Percentiles rank a stretch among this genome's conserved stretches.
phyloP scores from a whole-genome alignment of 2,329 filamentous ascomycete species.

The Scedosporium apiospermum region DNA sequence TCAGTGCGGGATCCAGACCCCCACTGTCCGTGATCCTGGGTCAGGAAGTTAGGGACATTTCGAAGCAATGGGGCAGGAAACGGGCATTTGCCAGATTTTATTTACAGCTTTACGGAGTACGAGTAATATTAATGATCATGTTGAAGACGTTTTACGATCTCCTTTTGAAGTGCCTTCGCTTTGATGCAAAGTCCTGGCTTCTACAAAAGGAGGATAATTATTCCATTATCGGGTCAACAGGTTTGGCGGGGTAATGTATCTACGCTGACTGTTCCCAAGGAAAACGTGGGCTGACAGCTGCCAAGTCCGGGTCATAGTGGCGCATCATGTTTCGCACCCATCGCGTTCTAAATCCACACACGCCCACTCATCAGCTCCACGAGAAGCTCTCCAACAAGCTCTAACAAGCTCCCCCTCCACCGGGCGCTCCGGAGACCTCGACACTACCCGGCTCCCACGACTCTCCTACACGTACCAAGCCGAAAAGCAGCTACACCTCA shows the following conservation, averaged over 20 bases:
- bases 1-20: not conserved
- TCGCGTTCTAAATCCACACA: conserved; percentile 7
- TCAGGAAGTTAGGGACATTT: too few species aligned
- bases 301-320: not conserved
- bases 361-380: not conserved
- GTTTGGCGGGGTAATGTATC: not conserved
- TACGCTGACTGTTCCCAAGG: not conserved
- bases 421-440: not conserved
- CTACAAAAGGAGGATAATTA: not conserved
- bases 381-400: not conserved
- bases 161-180: too few species aligned
- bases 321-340: conserved; percentile 4
- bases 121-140: too few species aligned
- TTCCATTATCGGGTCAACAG: not conserved
- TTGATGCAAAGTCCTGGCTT: not conserved
- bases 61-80: too few species aligned
- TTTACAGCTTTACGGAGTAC: too few species aligned
- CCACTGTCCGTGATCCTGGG: not conserved
- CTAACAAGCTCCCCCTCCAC: not conserved
- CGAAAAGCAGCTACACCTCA: not conserved
- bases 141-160: too few species aligned
- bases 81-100: too few species aligned
- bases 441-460: not conserved
- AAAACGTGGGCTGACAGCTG: not conserved
- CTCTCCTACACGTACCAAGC: not conserved